Evolutionary conservation across 2,329 filamentous ascomycete genomes (phyloP), one percentile per base, ranked within the genome.

Genomic region (Hypomyces rosellus): DNA sequence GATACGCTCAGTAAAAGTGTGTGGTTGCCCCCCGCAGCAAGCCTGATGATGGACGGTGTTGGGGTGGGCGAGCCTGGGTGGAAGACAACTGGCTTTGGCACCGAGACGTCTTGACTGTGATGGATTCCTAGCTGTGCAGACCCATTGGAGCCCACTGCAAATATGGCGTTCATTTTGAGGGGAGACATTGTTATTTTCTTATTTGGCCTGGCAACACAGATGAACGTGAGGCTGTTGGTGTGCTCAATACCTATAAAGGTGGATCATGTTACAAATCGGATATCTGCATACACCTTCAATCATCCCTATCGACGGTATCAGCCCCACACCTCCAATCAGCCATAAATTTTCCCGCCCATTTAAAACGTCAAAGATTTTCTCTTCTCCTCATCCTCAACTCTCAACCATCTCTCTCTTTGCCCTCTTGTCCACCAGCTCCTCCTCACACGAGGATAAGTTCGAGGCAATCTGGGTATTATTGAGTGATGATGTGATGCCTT

Each of bases 21-120:
- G 66, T 96, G 92, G 62, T 96, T 96, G 1, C 91, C 91, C 4
- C 92, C 92, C 7, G 88, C 74, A 16, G 71, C 70, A 9, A 77
- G 65, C 39, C 64, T 65, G 46, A 63, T 57, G 49, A 76, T 64
- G 22, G 65, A 3, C 5, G 61, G 13, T 3, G 20, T 20, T 20
- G 70, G 63, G 25, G 61, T 57, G 34, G 68, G 63, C 45, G 63
- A 60, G 13, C 66, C 63, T 2, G 71, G 65, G 5, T 71, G 63
- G 64, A 88, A 86, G n/a, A 77, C 59, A 55, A 81, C 82, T 54
- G 70, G 73, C 55, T 84, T 80, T 2, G 86, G 85, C 0, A 80
- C 72, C 1, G 84, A 85, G 44, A 88, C 81, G 60, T 90, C 86
- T 63, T 88, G 81, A 54, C 73, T 75, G 65, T 89, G 86, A 16